Evolutionary conservation across 176 grass and related monocot species (phyloP), one percentile per base, ranked within the genome.

Genomic region (Oryza nivara): DNA sequence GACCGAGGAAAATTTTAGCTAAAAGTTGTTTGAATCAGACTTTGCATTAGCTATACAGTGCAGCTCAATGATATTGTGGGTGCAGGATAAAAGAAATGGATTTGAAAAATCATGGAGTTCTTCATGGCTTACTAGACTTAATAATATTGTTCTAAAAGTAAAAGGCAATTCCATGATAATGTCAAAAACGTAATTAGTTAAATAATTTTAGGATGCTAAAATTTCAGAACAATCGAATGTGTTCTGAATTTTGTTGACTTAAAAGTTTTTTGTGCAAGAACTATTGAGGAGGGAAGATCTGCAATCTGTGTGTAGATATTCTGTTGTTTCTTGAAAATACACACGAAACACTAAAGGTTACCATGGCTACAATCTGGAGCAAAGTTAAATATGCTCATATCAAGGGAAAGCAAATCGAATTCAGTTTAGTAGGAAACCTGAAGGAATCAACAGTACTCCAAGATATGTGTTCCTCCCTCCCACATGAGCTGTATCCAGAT

Each of bases 401-500:
- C 19, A 40, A 48, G 64, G 14, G 49, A 41, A 26, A 44, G 20
- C n/a, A 12, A 20, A 68, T 38, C 16, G 12, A 58, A 68, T 41
- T 72, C 66, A 6, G 20, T 51, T 70, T 72, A n/a, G 14, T 23
- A 48, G 14, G 16, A 40, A 79, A 32, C 20, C 26, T 46, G 26
- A 78, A 89, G 84, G 35, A 74, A 74, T 66, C 34, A 44, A 22
- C 40, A 60, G 6, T 19, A 85, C 20, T 16, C 6, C 41, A 82
- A 72, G 60, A 82, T 82, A 61, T 22, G 45, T 30, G 28, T 44
- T 51, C 51, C 36, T 85, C 66, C 11, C 85, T 82, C n/a, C 22
- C 63, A 43, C 20, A 28, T 1, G 11, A 83, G 83, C 76, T 30
- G 28, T 72, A 36, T 75, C 66, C 43, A 75, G 74, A 80, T 72